Evolutionary conservation across 2,329 filamentous ascomycete genomes (phyloP), one percentile per base, ranked within the genome.

Genomic region (Talaromyces marneffei): DNA sequence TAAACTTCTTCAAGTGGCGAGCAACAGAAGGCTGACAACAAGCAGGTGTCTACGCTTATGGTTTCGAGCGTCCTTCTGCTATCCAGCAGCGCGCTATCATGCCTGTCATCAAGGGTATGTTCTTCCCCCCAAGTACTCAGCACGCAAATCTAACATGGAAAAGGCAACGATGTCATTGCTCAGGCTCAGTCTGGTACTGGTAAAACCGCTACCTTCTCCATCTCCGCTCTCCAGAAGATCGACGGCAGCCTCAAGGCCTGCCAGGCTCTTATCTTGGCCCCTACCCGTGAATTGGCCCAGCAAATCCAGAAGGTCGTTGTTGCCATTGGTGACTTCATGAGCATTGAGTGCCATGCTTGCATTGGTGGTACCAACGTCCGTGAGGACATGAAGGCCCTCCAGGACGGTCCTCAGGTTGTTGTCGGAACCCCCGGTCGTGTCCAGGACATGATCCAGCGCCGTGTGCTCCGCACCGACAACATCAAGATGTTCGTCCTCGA

Each of bases 401-500:
- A 92, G 78, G 92, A 97, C 64, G 95, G 94, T 66, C 93, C 92
- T 71, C 94, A 97, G 82, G 89, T 99, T 75, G 92, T 99, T 71
- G 92, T 97, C 71, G 94, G 95, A 77, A 99, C 95, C 63, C 94
- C 94, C 70, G 94, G 94, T 71, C 95, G 95, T 89, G 94, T 99
- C 71, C 90, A 96, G 54, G 94, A 99, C 83, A 97, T 99, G 95
- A 99, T 99, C 78, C 92, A 96, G 82, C 92, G 94, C 70, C 92
- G 93, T 71, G 90, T 95, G 81, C 86, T 99, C 72, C 94, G 93
- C 85, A 99, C 94, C 75, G 92, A 96, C 78, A 83, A 86, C 80
- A 97, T 99, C 87, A 99, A 99, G 89, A 96, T 97, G 90, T 96
- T 99, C 80, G 92, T 99, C 72, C 91, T 99, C 71, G 94, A 99